Base-by-base conservation (phyloP, 495 filamentous ascomycete genomes). In the Penicillium verhagenii region DNA sequence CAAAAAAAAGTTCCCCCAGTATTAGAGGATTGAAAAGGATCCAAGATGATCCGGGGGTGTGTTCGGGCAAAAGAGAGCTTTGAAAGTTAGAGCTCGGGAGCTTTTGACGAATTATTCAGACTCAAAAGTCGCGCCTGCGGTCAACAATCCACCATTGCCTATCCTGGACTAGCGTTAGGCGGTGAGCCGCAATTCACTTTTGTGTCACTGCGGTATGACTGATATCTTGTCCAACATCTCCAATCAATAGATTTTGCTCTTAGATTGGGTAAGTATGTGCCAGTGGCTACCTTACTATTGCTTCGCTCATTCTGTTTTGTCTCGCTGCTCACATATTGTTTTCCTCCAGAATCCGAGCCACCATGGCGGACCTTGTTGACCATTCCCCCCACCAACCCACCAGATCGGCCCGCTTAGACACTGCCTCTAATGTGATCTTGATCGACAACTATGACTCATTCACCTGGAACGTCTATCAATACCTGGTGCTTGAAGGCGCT, bases 391-490 rank as follows among this genome's bases (percentile, higher is more conserved):
- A 89, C 70, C 86, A 92, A 67, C 87, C 89, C 59, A 82, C 85
- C 54, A 83, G 82, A 49, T 83, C 82, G 16, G 73, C 86, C 44
- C 81, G 83, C 47, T 73, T 96, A 25, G 67, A 83, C 18, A 90
- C 79, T 44, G 93, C 93, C 23, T 86, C 86, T 29, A 97, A 97
- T 75, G 82, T 99, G 24, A 83, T 99, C 50, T 77, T 99, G 52
- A 96, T 99, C 62, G 94, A 97, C 75, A 99, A 99, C 75, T 99
- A 97, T 70, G 94, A 99, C 73, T 97, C 93, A 0, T 99, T 97
- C 64, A 96, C 93, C 56, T 97, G 91, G 89, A 98, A 97, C 67
- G 91, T 99, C 54, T 97, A 96, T 71, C 95, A 99, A 68, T 99
- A 97, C 62, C 81, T 99, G 3, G 89, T 92, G 0, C 85, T 97